Base-by-base conservation (phyloP, 2,329 filamentous ascomycete species). In the Trichoderma sp. region DNA sequence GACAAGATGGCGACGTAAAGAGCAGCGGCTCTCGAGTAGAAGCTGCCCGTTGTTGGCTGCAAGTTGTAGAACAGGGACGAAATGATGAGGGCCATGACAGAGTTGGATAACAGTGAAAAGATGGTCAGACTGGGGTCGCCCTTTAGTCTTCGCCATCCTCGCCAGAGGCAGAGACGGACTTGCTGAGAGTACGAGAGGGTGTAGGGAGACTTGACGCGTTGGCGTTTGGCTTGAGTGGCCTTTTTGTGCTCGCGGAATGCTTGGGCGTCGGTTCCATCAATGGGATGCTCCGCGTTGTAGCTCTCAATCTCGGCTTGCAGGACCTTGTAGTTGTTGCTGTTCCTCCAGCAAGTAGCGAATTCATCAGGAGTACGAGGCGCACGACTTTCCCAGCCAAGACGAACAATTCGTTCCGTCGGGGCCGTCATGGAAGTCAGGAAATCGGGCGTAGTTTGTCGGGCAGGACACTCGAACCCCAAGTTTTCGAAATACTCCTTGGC, bases 401-500 rank as follows among this genome's bases (percentile, higher is more conserved):
- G 56, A 50, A 75, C 59, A 24, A 68, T 24, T 59, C 83, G 82
- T 74, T 84, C 83, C 9, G 78, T 76, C 0, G 81, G 80, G 27
- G 79, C 81, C 4, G 87, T 88, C 27, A 89, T 85, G 1, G 86
- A 86, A 2, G 91, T 92, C 67, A 92, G 81, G 83, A 92, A 93
- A 77, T 93, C 91, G 8, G 90, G 89, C 0, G 88, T 90, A 0
- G 90, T 92, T 82, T 89, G 88, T 27, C 91, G 88, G 0, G 88
- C 83, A 0, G 89, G 89, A 2, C 92, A 94, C 76, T 91, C 81
- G 38, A 85, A 80, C 2, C 80, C 80, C 5, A 93, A 84, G 12
- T 87, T 83, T 74, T 90, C 84, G 78, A 94, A 93, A 81, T 91
- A 93, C 12, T 85, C 80, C 78, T 88, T 91, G 1, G 92, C 92